Percentiles rank a stretch among this genome's conserved stretches.
These are phyloP conservation scores for Thelonectria rubi DNA, from an alignment of 2,329 filamentous ascomycete species.

Conservation along the genomic window DNA sequence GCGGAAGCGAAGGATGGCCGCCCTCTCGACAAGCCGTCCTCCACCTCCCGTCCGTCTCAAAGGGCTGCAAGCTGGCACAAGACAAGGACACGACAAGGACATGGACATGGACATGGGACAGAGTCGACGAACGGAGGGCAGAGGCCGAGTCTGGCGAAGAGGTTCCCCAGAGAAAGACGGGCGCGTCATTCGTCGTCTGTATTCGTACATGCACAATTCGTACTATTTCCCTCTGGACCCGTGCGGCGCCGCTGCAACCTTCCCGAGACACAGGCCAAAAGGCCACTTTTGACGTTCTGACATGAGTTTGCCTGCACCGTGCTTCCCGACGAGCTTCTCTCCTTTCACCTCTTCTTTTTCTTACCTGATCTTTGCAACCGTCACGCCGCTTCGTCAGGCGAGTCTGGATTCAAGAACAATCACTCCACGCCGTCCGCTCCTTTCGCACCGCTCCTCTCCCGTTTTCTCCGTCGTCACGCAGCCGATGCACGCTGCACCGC, in stretches of 20 bases:
- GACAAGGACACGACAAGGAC: not conserved
- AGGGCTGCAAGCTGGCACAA: not conserved
- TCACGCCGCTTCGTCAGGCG: constrained; percentile 6
- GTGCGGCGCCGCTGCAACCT: not conserved
- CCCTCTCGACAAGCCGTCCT: not conserved
- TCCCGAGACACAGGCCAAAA: constrained; percentile 14
- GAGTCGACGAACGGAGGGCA: not conserved
- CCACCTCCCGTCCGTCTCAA: not conserved
- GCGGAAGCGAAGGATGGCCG: constrained; percentile 9
- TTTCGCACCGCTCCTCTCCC: not conserved
- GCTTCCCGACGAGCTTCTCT: not conserved
- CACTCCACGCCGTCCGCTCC: constrained; percentile 5
- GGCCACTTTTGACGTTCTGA: constrained; percentile 28
- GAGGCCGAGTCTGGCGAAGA: not conserved
- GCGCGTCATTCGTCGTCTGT: not conserved
- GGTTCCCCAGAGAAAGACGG: not conserved
- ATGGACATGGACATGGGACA: not conserved
- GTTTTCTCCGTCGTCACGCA: not conserved
- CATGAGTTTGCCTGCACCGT: constrained; percentile 14
- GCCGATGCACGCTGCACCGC: constrained; percentile 2
- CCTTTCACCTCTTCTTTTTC: constrained; percentile 15
- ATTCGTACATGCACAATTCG: constrained; percentile 1
- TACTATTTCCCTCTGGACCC: not conserved
- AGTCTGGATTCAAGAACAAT: not conserved
- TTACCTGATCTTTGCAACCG: not conserved